Evolutionary conservation across 2,329 filamentous ascomycete species (phyloP), one percentile per base, ranked within the genome.

Genomic region (Nannizziopsis arthrosporioides): DNA sequence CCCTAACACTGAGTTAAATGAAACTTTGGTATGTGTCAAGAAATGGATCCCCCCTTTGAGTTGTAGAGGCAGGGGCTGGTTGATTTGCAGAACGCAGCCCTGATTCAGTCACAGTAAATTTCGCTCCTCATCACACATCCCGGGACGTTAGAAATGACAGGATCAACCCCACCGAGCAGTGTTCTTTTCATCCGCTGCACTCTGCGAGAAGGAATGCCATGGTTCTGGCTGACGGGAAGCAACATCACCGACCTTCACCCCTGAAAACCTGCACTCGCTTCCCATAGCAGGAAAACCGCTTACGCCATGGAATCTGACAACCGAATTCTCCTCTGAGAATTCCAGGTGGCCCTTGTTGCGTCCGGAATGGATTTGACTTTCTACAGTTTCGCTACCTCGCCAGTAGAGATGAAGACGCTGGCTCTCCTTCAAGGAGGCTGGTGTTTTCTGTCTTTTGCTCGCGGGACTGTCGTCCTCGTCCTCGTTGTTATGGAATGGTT

Each of bases 341-440:
- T 54, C 54, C 10, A 55, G 22, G 30, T 52, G 42, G 32, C 52
- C 54, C 22, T 49, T 34, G 31, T 54, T 43, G 4, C 18, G 15
- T 12, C 42, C 41, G 15, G 31, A 34, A 18, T 50, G 34, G 10
- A 55, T 48, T 42, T 54, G 43, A 1, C 45, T 41, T 34, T 49
- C 48, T 19, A 39, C 36, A 5, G 48, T 52, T n/a, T 52, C 44
- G 9, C 41, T 43, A 15, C 53, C 53, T 17, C 52, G 50, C 54
- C 54, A 55, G 34, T 40, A 39, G 44, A 55, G 47, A 38, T 49
- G 53, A 14, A 55, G 48, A 6, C 50, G 50, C 10, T 42, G 39
- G 22, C 40, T 18, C 17, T 32, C 9, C n/a, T 34, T 34, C 10
- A 2, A 7, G 19, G 44, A 40, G 6, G 43, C 30, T 6, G 34